These are phyloP conservation scores for Tetrastigma voinierianum DNA, from an alignment of 164 flowering plant species.

Conservation along the genomic window DNA sequence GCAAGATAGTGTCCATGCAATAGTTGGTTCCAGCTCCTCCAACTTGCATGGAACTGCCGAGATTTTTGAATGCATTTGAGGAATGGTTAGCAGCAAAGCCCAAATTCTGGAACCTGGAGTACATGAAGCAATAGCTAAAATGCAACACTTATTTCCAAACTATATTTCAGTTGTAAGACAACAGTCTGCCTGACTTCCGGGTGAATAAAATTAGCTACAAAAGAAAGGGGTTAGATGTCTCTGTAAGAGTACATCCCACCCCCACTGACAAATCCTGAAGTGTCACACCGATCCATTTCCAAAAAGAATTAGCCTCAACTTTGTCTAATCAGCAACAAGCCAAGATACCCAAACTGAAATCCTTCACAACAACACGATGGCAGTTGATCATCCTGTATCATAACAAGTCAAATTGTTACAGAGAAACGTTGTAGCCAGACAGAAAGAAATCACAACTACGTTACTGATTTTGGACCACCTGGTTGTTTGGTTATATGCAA, in stretches of 20 bases:
- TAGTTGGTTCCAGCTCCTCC: conserved; percentile 34
- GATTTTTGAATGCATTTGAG: conserved; percentile 53
- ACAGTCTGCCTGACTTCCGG: conserved; percentile 68
- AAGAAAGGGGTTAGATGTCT: conserved; percentile 38
- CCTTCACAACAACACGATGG: conserved; percentile 8
- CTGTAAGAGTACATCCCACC: conserved; percentile 45
- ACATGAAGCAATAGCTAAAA: conserved; percentile 41
- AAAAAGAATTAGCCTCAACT: conserved; percentile 8
- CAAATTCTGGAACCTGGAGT: conserved; percentile 40
- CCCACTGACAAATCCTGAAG: conserved; percentile 99
- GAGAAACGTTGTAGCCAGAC: not conserved
- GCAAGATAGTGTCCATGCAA: conserved; percentile 53
- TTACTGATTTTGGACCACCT: too few relatives aligned
- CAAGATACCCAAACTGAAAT: conserved; percentile 7
- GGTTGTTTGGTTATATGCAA: not conserved
- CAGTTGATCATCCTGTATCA: conserved; percentile 36
- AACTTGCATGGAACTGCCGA: conserved; percentile 35
- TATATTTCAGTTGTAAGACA: conserved; percentile 24
- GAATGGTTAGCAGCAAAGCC: conserved; percentile 43
- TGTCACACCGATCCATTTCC: conserved; percentile 87
- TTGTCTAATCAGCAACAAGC: conserved; percentile 21
- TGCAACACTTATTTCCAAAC: conserved; percentile 18
- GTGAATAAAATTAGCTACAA: conserved; percentile 22
- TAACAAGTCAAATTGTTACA: conserved; percentile 5
- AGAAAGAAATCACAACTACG: not conserved